These are phyloP conservation scores for Tausonia pullulans DNA, from an alignment of 1,284 basidiomycete genomes.

Conservation along the genomic window DNA sequence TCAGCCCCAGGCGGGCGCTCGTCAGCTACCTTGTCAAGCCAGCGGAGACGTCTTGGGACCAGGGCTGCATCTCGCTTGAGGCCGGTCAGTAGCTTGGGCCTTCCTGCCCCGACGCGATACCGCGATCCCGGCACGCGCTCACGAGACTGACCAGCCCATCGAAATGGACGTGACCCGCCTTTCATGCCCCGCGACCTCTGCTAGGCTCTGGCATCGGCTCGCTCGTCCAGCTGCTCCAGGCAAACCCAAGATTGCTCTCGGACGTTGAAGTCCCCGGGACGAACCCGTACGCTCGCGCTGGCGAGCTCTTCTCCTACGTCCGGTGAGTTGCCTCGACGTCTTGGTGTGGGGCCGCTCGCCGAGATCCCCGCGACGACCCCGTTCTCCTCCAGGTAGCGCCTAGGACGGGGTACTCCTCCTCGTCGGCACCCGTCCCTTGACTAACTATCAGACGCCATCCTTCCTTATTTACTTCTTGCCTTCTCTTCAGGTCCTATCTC, in stretches of 20 bases:
- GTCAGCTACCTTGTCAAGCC: constrained; percentile 32
- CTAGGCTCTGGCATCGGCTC: constrained; percentile 24
- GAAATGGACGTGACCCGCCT: not conserved
- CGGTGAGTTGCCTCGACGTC: not conserved
- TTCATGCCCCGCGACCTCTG: not conserved
- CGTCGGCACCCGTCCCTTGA: no score
- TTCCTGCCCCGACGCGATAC: no score
- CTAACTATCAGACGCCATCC: no score
- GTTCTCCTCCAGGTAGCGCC: no score
- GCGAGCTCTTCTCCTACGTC: not conserved
- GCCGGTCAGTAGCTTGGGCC: constrained; percentile 21
- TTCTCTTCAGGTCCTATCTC: not conserved
- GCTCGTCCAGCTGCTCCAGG: constrained; percentile 21
- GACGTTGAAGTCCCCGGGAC: constrained; percentile 1
- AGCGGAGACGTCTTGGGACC: constrained; percentile 25
- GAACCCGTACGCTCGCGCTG: not conserved
- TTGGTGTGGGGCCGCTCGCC: no score
- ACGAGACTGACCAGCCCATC: no score
- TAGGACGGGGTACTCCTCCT: not conserved
- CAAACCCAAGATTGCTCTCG: constrained; percentile 19
- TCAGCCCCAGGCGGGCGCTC: not conserved
- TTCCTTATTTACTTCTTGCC: no score
- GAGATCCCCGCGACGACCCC: no score
- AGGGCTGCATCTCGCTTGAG: constrained; percentile 31
- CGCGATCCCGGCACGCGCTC: no score